phyloP scores from a whole-genome alignment of 768 basidiomycete species.

The Serendipita sp. region DNA sequence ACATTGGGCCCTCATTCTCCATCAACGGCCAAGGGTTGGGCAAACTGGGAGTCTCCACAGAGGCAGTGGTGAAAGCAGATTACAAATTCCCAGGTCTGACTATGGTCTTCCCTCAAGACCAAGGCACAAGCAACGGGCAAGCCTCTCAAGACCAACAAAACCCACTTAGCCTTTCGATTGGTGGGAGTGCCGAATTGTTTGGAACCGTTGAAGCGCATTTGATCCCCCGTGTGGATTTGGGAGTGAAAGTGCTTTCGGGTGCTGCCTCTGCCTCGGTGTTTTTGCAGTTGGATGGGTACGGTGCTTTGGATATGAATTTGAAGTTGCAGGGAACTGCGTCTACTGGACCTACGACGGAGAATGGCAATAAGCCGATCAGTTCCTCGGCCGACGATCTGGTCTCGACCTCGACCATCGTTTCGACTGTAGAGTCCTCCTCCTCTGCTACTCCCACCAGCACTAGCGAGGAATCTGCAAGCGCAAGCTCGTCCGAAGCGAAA shows the following conservation, averaged over 20 bases:
- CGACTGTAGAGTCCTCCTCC: not conserved
- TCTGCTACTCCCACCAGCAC: not conserved
- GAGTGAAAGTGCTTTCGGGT: not conserved
- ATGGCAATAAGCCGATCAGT: not conserved
- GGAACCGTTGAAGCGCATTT: not conserved
- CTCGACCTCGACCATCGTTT: not conserved
- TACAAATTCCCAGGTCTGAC: not conserved
- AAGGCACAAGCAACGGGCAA: not conserved
- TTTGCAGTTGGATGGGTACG: slow-evolving; percentile 3
- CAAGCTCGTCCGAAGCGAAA: not conserved
- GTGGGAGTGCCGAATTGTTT: not conserved
- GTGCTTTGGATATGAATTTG: not conserved
- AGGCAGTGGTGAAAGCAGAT: not conserved
- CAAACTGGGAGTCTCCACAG: not conserved
- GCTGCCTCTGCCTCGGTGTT: not conserved
- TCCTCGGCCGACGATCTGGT: not conserved
- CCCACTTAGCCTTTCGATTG: not conserved
- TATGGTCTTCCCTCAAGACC: slow-evolving; percentile 6
- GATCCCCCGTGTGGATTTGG: slow-evolving; percentile 5
- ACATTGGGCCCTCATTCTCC: not conserved
- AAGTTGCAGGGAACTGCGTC: not conserved
- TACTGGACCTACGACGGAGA: not conserved
- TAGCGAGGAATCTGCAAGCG: not conserved
- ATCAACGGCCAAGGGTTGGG: slow-evolving; percentile 2
- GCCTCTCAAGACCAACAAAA: not conserved